These are phyloP conservation scores for Tetraselmis chui DNA, from an alignment of 139 green algal species.

Conservation along the genomic window DNA sequence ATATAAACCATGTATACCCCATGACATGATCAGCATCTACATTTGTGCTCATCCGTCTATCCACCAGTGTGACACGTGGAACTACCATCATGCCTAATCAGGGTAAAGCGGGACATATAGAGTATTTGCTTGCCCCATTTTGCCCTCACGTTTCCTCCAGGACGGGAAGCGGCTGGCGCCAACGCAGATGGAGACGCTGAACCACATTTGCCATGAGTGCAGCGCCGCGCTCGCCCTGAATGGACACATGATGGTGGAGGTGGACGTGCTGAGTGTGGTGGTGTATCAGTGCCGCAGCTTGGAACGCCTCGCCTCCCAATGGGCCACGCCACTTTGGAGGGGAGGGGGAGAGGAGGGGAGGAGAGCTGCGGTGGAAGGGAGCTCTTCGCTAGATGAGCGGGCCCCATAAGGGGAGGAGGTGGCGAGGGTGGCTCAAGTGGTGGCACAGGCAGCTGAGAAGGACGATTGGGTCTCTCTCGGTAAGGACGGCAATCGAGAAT, in stretches of 20 bases:
- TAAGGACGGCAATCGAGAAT: slow-evolving; percentile 60
- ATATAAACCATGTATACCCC: too few species aligned
- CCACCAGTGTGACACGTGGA: too few species aligned
- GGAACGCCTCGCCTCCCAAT: slow-evolving; percentile 23
- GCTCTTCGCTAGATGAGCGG: neutral
- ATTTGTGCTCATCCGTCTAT: too few species aligned
- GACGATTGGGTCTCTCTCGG: slow-evolving; percentile 69
- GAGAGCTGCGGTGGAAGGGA: too few species aligned
- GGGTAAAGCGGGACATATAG: too few species aligned
- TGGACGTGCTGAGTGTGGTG: slow-evolving; percentile 32
- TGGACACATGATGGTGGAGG: neutral
- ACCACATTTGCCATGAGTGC: slow-evolving; percentile 42
- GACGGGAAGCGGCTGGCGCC: slow-evolving; percentile 64
- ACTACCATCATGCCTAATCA: too few species aligned
- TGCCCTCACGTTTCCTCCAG: too few species aligned
- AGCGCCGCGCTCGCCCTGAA: slow-evolving; percentile 6
- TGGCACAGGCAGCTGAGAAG: slow-evolving; percentile 43
- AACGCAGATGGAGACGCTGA: slow-evolving; percentile 55
- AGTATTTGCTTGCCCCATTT: too few species aligned
- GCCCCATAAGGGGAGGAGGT: slow-evolving; percentile 16
- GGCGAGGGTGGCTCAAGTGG: slow-evolving; percentile 36
- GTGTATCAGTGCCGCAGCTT: slow-evolving; percentile 49
- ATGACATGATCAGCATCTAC: too few species aligned
- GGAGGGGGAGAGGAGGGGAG: too few species aligned
- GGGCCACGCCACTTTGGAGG: neutral